These are phyloP conservation scores for Ceratobasidium sp. DNA, from an alignment of 1,284 basidiomycete species.

Conservation along the genomic window DNA sequence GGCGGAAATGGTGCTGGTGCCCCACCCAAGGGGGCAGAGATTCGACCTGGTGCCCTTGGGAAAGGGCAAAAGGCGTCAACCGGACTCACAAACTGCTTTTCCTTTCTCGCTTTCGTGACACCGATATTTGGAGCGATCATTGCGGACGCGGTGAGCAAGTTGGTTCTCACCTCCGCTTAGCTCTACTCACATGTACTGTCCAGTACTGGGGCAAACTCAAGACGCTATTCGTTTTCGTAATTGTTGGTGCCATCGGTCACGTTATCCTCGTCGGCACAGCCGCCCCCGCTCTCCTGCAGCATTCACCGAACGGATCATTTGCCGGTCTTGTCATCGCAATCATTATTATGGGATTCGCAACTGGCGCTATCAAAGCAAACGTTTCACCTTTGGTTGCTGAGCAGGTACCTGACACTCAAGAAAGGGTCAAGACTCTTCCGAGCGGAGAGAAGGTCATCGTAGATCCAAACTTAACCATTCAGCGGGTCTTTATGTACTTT, in stretches of 20 bases:
- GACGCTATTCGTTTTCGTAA: background rate
- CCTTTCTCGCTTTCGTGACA: conserved; percentile 4
- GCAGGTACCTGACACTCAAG: conserved; percentile 50
- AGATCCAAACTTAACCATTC: conserved; percentile 59
- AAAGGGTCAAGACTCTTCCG: conserved; percentile 48
- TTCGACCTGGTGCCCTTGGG: conserved; percentile 51
- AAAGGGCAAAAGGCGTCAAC: conserved; percentile 50
- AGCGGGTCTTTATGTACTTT: conserved; percentile 52
- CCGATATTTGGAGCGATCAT: conserved; percentile 24
- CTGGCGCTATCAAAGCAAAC: conserved; percentile 60
- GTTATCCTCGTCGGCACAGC: conserved; percentile 21
- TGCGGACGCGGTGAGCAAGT: conserved; percentile 5
- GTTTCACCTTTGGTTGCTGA: conserved; percentile 56
- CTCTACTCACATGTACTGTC: background rate
- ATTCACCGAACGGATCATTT: conserved; percentile 54
- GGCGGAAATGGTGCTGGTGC: conserved; percentile 52
- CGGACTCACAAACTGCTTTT: conserved; percentile 41
- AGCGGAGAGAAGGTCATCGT: conserved; percentile 59
- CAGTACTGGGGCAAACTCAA: conserved; percentile 25
- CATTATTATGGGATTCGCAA: conserved; percentile 58
- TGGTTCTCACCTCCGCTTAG: background rate
- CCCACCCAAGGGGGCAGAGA: conserved; percentile 45
- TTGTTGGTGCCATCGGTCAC: conserved; percentile 21
- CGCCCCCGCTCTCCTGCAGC: conserved; percentile 43
- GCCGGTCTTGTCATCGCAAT: conserved; percentile 58